A percentile compares a stretch with the other conserved stretches of the same genome.
Conservation (phyloP, 441 rosid genomes). For the Corymbia calophylla region DNA sequence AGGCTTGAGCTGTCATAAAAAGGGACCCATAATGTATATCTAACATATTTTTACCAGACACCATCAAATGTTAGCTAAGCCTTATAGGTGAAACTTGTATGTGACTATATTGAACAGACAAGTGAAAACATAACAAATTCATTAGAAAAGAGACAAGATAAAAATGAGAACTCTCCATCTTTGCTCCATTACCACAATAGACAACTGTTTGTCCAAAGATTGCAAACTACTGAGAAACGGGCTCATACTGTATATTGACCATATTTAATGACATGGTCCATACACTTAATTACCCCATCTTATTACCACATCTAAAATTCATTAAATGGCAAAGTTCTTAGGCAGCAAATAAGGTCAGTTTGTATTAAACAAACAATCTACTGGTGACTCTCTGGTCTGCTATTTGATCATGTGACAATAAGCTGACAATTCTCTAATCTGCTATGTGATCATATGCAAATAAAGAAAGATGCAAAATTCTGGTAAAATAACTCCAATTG, state of each 20-base stretch:
- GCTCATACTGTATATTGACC: background rate
- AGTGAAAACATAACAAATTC: constrained; percentile 1
- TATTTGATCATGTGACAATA: background rate
- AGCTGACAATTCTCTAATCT: background rate
- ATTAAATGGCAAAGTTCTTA: background rate
- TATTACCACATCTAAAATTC: background rate
- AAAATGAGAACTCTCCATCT: background rate
- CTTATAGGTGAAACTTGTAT: background rate
- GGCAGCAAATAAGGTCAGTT: background rate
- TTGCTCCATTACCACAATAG: background rate
- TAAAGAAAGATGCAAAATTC: background rate
- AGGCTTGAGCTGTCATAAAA: background rate
- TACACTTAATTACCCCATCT: background rate
- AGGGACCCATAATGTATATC: background rate
- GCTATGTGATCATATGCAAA: background rate
- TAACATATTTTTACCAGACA: background rate
- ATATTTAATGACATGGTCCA: background rate
- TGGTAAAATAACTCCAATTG: background rate
- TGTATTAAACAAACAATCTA: background rate
- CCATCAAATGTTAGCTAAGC: background rate
- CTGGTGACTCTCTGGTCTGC: background rate
- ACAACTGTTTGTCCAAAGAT: background rate
- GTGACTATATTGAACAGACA: background rate
- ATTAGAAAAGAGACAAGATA: background rate
- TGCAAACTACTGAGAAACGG: background rate